Percentiles rank a stretch among this genome's conserved stretches.
Evolutionary conservation across 768 basidiomycete species (phyloP).

Genomic region (Cyclocybe cylindracea): DNA sequence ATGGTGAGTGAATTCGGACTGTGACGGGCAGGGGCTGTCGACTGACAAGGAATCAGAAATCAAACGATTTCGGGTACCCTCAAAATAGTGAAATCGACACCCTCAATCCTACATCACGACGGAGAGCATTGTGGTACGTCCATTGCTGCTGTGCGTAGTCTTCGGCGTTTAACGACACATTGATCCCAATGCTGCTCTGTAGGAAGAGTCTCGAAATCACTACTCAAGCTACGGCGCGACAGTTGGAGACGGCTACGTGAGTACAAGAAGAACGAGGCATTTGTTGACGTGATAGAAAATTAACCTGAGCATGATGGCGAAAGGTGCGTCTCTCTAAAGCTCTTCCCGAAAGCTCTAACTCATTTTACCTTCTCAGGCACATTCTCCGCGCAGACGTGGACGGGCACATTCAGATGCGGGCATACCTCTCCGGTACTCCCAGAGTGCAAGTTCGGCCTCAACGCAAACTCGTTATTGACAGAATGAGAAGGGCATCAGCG

Average conservation of each 20-base stretch:
- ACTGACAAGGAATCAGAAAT: conserved; percentile 57
- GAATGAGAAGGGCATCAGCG: conserved; percentile 60
- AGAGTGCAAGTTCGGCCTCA: conserved; percentile 98
- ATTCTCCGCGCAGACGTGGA: conserved; percentile 96
- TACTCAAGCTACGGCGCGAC: conserved; percentile 90
- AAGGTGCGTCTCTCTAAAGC: conserved; percentile 53
- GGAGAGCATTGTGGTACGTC: conserved; percentile 86
- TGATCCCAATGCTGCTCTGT: conserved; percentile 6
- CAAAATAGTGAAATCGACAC: conserved; percentile 99
- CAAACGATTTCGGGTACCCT: conserved; percentile 97
- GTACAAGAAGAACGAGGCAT: conserved; percentile 99
- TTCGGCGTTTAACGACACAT: background rate
- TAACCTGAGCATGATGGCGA: conserved; percentile 96
- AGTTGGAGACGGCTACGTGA: conserved; percentile 96
- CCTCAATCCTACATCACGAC: conserved; percentile 98
- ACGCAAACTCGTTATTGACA: conserved; percentile 97
- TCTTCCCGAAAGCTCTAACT: background rate
- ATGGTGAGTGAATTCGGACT: conserved; percentile 62
- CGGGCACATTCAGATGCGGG: conserved; percentile 97
- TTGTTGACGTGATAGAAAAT: conserved; percentile 99
- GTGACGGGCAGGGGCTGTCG: background rate
- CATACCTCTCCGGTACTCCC: conserved; percentile 96
- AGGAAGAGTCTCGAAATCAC: conserved; percentile 99
- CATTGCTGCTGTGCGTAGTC: conserved; percentile 69
- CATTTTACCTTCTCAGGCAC: conserved; percentile 41